These are phyloP conservation scores for Penicillium simplicissimum DNA, from an alignment of 495 filamentous ascomycete genomes.

Conservation along the genomic window DNA sequence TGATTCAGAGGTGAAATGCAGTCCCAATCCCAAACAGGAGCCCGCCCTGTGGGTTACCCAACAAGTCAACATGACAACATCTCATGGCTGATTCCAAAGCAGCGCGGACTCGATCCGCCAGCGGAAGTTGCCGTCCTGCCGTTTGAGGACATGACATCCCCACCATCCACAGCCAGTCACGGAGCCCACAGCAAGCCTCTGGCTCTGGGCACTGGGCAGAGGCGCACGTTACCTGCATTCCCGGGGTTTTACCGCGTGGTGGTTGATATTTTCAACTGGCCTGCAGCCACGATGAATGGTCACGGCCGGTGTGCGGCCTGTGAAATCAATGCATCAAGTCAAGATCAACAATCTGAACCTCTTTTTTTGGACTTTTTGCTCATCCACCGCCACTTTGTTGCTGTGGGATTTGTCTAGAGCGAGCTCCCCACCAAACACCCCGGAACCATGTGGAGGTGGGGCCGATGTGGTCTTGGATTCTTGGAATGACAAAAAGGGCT, in stretches of 20 bases:
- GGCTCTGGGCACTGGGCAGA: not conserved
- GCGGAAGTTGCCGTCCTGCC: conserved; percentile 6
- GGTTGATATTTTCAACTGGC: not conserved
- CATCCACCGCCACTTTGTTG: not conserved
- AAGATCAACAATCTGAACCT: not conserved
- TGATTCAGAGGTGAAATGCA: not conserved
- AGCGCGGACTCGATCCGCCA: conserved; percentile 4
- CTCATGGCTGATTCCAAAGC: not conserved
- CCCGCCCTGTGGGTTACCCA: not conserved
- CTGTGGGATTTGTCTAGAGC: not conserved
- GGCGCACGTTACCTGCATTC: not conserved
- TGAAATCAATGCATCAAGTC: not conserved
- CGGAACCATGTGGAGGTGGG: not conserved
- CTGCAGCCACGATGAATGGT: not conserved
- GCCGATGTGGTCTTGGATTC: conserved; percentile 2
- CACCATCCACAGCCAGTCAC: not conserved
- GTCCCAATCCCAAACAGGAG: not conserved
- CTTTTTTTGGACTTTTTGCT: not conserved
- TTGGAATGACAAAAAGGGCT: not conserved
- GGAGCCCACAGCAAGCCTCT: not conserved
- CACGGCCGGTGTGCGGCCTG: not conserved
- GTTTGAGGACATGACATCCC: not conserved
- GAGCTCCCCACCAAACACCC: not conserved
- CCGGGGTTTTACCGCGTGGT: conserved; percentile 9
- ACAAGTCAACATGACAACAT: too few relatives aligned